Percentiles rank a stretch among this genome's conserved stretches.
phyloP scores from a whole-genome alignment of 805 yeast species.

The Priceomyces medius region DNA sequence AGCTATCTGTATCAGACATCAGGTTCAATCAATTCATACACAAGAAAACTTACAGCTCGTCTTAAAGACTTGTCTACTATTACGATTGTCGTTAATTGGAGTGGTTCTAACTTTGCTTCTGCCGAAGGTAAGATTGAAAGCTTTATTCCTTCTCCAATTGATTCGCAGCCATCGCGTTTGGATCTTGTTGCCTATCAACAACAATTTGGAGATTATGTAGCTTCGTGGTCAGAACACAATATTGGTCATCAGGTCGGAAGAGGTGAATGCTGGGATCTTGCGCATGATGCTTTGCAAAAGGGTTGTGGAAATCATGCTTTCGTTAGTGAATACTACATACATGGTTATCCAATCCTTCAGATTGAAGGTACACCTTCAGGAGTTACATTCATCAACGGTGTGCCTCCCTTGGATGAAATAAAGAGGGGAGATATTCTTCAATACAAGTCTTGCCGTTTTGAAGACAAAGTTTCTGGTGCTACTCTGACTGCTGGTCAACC shows the following conservation, averaged over 20 bases:
- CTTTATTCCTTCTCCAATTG: conserved; percentile 46
- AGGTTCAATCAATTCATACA: conserved; percentile 13
- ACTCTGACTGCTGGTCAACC: conserved; percentile 49
- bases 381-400: conserved; percentile 13
- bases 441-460: conserved; percentile 41
- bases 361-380: conserved; percentile 21
- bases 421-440: conserved; percentile 59
- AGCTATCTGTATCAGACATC: conserved; percentile 15
- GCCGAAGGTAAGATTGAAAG: conserved; percentile 28
- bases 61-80: conserved; percentile 43
- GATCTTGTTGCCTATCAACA: conserved; percentile 33
- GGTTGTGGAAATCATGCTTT: conserved; percentile 61
- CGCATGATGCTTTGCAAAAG: conserved; percentile 50
- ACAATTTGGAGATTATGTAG: conserved; percentile 51
- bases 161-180: conserved; percentile 24
- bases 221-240: conserved; percentile 53
- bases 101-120: conserved; percentile 16
- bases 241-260: conserved; percentile 49
- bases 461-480: conserved; percentile 30
- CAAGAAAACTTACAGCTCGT: conserved; percentile 35
- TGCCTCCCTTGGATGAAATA: conserved; percentile 36
- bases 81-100: conserved; percentile 41
- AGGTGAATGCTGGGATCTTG: conserved; percentile 65
- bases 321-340: conserved; percentile 45
- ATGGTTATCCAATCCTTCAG: conserved; percentile 45